These are phyloP conservation scores for Cyclocybe cylindracea DNA, from an alignment of 768 basidiomycete species.

Conservation along the genomic window DNA sequence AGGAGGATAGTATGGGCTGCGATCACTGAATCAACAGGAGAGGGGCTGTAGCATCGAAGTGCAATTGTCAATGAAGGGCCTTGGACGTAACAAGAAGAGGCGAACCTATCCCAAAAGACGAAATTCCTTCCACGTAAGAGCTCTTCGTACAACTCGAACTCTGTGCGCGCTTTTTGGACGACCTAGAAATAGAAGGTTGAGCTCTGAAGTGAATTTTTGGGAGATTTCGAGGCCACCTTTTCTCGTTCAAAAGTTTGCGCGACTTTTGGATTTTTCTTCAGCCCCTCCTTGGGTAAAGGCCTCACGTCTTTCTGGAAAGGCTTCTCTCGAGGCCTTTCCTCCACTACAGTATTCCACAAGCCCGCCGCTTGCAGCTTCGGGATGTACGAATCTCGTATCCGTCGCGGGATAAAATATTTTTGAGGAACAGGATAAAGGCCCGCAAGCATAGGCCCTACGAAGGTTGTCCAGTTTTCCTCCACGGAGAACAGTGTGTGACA, in stretches of 20 bases:
- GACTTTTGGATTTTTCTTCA: constrained; percentile 37
- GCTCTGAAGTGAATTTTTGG: not conserved
- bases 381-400: constrained; percentile 58
- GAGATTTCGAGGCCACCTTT: constrained; percentile 40
- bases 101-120: constrained; percentile 52
- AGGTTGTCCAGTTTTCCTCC: constrained; percentile 58
- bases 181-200: constrained; percentile 38
- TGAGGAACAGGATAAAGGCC: constrained; percentile 66
- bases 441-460: constrained; percentile 57
- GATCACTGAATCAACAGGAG: constrained; percentile 63
- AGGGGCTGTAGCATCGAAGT: constrained; percentile 41
- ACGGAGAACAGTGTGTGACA: constrained; percentile 64
- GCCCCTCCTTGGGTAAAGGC: constrained; percentile 29
- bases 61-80: constrained; percentile 3
- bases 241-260: constrained; percentile 63
- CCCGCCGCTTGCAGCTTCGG: constrained; percentile 63
- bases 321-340: constrained; percentile 46
- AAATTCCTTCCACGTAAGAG: constrained; percentile 52
- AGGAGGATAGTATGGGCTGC: constrained; percentile 72
- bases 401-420: constrained; percentile 69
- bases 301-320: constrained; percentile 35
- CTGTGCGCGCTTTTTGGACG: constrained; percentile 54
- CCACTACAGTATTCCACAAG: constrained; percentile 53
- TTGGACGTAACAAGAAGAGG: not conserved
- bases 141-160: constrained; percentile 58